These are phyloP conservation scores for Talaromyces sp. DNA, from an alignment of 2,329 filamentous ascomycete species.

Conservation along the genomic window DNA sequence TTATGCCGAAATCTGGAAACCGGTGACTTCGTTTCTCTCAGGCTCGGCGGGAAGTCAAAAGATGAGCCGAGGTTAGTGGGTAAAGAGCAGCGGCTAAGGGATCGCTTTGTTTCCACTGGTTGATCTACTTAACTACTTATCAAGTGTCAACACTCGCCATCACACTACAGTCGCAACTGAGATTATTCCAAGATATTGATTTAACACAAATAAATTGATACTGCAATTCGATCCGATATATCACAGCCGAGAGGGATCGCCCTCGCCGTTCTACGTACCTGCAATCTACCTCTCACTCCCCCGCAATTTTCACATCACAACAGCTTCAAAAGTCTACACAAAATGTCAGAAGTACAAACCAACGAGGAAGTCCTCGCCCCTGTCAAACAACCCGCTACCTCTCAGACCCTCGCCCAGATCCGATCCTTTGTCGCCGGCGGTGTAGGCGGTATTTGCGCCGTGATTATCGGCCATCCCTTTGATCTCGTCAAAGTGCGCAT, in stretches of 20 bases:
- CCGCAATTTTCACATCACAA: neutral
- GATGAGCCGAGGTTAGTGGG: neutral
- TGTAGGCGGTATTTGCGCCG: conserved; percentile 88
- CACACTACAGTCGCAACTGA: too few relatives aligned
- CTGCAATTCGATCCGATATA: neutral
- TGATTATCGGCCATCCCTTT: conserved; percentile 92
- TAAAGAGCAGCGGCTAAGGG: too few relatives aligned
- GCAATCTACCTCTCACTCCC: neutral
- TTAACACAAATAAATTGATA: neutral
- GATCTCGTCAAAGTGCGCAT: conserved; percentile 96
- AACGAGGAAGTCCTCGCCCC: conserved; percentile 10
- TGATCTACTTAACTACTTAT: neutral
- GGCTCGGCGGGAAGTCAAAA: neutral
- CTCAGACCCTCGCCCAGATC: conserved; percentile 55
- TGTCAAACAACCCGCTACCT: conserved; percentile 5
- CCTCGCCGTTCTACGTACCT: neutral
- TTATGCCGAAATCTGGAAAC: neutral
- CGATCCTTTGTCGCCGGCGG: conserved; percentile 84
- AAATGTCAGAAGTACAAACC: neutral
- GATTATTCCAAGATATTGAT: neutral
- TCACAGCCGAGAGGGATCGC: neutral
- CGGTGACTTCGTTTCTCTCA: neutral
- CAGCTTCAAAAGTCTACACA: neutral
- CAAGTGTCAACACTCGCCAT: neutral
- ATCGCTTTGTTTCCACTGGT: neutral